A percentile compares a stretch with the other conserved stretches of the same genome.
These are phyloP conservation scores for Discostella stelligeroides DNA, from an alignment of 108 stramenopile genomes.

Conservation along the genomic window DNA sequence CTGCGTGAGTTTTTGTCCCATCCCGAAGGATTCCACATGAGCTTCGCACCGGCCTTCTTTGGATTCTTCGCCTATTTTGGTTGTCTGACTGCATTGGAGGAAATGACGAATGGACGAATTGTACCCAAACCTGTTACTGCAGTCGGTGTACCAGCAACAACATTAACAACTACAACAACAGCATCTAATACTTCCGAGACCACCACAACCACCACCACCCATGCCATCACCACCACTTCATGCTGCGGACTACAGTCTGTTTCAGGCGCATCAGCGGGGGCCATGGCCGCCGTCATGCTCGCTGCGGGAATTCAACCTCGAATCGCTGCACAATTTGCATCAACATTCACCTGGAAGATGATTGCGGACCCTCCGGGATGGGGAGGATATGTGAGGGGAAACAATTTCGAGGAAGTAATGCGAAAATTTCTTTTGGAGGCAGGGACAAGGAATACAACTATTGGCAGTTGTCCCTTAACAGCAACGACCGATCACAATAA, in stretches of 20 bases:
- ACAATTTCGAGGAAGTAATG: slow-evolving; percentile 75
- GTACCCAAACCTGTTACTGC: no score
- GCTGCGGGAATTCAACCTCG: slow-evolving; percentile 66
- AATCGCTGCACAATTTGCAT: slow-evolving; percentile 57
- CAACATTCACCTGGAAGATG: slow-evolving; percentile 50
- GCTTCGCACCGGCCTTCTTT: slow-evolving; percentile 83
- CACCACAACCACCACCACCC: neutral
- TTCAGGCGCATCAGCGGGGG: slow-evolving; percentile 80
- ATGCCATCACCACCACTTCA: slow-evolving; percentile 8
- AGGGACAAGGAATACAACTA: neutral
- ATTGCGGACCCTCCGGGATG: slow-evolving; percentile 70
- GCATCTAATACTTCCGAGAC: neutral
- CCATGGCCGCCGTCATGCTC: slow-evolving; percentile 82
- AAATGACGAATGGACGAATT: slow-evolving; percentile 45
- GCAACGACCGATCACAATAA: neutral
- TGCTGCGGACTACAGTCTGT: slow-evolving; percentile 48
- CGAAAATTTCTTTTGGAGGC: slow-evolving; percentile 14
- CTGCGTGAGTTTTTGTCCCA: slow-evolving; percentile 63
- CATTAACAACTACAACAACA: neutral
- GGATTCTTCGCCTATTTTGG: slow-evolving; percentile 87
- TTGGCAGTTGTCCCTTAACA: no score
- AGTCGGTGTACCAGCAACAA: no score
- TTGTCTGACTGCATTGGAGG: slow-evolving; percentile 62
- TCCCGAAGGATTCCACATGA: slow-evolving; percentile 67
- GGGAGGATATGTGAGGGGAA: slow-evolving; percentile 58